Base-by-base conservation (phyloP, 352 stramenopile species). In the Phytophthora lateralis region DNA sequence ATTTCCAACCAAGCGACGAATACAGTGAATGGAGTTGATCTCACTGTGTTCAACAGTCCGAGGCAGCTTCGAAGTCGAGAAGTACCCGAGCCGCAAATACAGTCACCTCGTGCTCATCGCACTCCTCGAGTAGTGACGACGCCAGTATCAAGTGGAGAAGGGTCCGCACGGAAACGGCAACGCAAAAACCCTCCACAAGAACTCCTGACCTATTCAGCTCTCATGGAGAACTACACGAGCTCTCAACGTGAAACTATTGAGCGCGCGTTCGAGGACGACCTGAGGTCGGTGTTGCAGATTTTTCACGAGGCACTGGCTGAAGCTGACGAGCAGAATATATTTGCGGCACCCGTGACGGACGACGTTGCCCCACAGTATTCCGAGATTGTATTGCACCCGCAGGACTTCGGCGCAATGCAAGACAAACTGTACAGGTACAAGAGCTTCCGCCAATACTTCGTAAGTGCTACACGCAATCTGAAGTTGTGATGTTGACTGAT, bases 401-500 rank as follows among this genome's bases (percentile, higher is more conserved):
- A 97, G 86, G 94, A 98, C 78, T 98, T 98, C 73, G 85, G 89
- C n/a, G 97, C 86, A 6, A 98, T 98, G 66, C 75, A 82, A 48
- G 77, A 91, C 21, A 91, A 88, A 49, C 75, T 98, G 53, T 53
- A 75, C 35, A 73, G 78, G 42, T 96, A 92, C 69, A 60, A 55
- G 24, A 75, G 70, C 47, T 93, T 96, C 56, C 66, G 69, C 34
- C 73, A 87, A 26, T 96, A 96, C 59, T 91, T 91, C 46, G 87
- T 95, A 88, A 62, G 76, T 80, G n/a, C 1, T 45, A 10, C 34
- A 14, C 50, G 26, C 11, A 50, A 4, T 30, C 27, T 42, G 29
- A 4, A 39, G 44, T 15, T 39, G 34, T 45, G 15, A 54, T 55
- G 10, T 27, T 24, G 18, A 39, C 8, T 24, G 18, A 39, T 10